These are phyloP conservation scores for Adenanthera pavonina DNA, from an alignment of 306 rosid genomes.

Conservation along the genomic window DNA sequence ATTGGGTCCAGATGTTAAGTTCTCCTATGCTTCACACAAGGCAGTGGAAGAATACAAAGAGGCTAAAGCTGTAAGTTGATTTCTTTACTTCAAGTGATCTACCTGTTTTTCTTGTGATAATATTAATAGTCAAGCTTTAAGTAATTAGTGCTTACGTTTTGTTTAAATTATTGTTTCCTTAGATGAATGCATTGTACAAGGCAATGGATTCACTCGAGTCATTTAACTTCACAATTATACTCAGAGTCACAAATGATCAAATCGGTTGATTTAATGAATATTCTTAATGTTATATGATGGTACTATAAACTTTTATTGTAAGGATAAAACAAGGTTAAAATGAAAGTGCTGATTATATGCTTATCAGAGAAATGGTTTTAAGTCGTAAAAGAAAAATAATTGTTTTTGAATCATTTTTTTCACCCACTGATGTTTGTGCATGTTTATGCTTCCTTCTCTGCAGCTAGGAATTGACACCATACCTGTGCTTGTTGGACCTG, in stretches of 20 bases:
- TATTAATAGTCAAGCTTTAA: background rate
- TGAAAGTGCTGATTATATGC: background rate
- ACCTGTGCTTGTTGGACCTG: conserved; percentile 86
- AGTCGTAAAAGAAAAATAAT: background rate
- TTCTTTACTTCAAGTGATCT: background rate
- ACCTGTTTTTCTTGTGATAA: background rate
- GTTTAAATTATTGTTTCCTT: background rate
- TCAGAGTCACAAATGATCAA: background rate
- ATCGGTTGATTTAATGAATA: background rate
- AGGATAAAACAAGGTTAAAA: background rate
- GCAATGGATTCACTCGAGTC: background rate
- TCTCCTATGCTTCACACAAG: conserved; percentile 85
- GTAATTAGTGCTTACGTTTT: background rate
- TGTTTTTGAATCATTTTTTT: background rate
- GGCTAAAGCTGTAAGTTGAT: conserved; percentile 75
- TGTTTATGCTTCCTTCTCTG: conserved; percentile 13
- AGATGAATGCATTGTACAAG: background rate
- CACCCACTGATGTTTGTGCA: background rate
- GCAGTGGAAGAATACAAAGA: conserved; percentile 83
- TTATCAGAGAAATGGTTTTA: background rate
- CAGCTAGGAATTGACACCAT: conserved; percentile 81
- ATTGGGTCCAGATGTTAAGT: conserved; percentile 76
- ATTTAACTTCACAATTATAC: background rate
- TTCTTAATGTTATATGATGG: background rate
- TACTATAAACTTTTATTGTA: background rate